A percentile compares a stretch with the other conserved stretches of the same genome.
Conservation (phyloP, 225 moss, liverwort and hornwort genomes). For the Lunularia cruciata region DNA sequence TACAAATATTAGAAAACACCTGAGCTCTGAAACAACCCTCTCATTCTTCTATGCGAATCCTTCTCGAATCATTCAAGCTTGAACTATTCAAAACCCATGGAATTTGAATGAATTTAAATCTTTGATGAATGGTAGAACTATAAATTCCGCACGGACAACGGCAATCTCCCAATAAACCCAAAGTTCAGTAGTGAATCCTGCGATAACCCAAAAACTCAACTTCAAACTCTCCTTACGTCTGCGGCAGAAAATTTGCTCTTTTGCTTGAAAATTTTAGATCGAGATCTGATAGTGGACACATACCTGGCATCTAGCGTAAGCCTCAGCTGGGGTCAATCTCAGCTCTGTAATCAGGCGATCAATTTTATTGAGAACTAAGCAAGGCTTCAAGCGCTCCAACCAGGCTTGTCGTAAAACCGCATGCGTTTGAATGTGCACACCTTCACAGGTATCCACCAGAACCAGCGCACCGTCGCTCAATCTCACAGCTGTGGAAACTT, state of each 20-base stretch:
- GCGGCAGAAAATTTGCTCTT: no score
- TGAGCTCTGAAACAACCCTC: no score
- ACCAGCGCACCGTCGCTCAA: conserved; percentile 93
- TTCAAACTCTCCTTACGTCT: neutral
- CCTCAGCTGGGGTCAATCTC: conserved; percentile 92
- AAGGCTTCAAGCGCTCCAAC: conserved; percentile 89
- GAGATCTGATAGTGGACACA: neutral
- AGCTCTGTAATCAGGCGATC: conserved; percentile 93
- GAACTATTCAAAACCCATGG: no score
- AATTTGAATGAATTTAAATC: no score
- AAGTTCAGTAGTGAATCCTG: no score
- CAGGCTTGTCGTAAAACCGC: conserved; percentile 96
- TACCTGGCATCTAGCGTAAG: conserved; percentile 87
- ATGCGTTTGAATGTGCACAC: conserved; percentile 97
- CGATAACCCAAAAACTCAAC: no score
- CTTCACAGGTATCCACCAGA: conserved; percentile 89
- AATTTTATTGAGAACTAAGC: conserved; percentile 89
- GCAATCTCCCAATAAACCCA: no score
- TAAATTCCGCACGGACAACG: no score
- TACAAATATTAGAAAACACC: no score
- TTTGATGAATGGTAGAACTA: no score
- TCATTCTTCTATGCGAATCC: no score
- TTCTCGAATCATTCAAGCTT: no score
- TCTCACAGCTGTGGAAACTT: conserved; percentile 89
- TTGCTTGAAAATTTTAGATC: neutral